A percentile compares a stretch with the other conserved stretches of the same genome.
phyloP scores from a whole-genome alignment of 192 early-diverging fungal species.

The Podila verticillata region DNA sequence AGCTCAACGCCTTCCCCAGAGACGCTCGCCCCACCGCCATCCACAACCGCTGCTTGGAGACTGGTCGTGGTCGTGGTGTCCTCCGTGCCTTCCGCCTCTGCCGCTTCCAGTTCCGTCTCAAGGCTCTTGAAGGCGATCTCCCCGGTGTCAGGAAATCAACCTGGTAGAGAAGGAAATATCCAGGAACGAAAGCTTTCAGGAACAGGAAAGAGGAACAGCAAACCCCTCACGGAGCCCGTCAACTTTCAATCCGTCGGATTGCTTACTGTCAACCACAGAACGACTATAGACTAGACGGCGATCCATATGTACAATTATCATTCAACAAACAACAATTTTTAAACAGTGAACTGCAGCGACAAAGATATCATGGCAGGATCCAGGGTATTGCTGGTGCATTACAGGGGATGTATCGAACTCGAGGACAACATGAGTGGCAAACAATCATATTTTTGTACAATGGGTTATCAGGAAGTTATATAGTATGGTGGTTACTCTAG shows the following conservation, averaged over 20 bases:
- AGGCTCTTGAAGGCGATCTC: conserved; percentile 81
- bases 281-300: too few species aligned
- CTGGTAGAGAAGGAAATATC: conserved; percentile 65
- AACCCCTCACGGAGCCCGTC: background rate
- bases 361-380: too few species aligned
- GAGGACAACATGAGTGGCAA: too few species aligned
- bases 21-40: conserved; percentile 71
- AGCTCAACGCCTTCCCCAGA: conserved; percentile 72
- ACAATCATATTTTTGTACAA: conserved; percentile 1
- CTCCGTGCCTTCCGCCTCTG: conserved; percentile 79
- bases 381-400: too few species aligned
- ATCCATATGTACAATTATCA: too few species aligned
- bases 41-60: conserved; percentile 78
- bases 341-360: too few species aligned
- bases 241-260: too few species aligned
- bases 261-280: too few species aligned
- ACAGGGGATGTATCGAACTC: too few species aligned
- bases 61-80: conserved; percentile 80
- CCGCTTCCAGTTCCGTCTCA: conserved; percentile 82
- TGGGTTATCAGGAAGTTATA: background rate
- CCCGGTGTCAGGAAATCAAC: conserved; percentile 84
- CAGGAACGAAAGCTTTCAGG: background rate
- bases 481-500: background rate
- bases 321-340: too few species aligned
- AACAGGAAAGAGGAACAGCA: conserved; percentile 4